Percentiles rank a stretch among this genome's conserved stretches.
These are phyloP conservation scores for Suillus tomentosus DNA, from an alignment of 768 basidiomycete genomes.

Conservation along the genomic window DNA sequence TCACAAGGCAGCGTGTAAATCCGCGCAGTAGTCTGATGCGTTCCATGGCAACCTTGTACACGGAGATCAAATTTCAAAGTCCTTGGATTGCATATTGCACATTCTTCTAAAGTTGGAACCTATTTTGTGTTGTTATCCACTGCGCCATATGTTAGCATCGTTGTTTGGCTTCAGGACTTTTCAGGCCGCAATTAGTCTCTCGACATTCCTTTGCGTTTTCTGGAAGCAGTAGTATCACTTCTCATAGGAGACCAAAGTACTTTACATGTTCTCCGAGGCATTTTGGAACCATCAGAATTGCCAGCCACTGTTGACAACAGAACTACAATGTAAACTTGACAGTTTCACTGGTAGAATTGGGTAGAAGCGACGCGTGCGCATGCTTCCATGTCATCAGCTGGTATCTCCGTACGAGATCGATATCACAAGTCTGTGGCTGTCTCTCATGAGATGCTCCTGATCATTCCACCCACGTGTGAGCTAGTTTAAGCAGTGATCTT, in stretches of 20 bases:
- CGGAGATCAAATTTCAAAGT: neutral
- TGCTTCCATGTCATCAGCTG: neutral
- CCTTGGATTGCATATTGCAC: no score
- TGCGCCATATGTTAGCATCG: neutral
- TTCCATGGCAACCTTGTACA: neutral
- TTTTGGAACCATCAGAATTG: neutral
- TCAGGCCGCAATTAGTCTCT: neutral
- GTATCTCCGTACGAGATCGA: neutral
- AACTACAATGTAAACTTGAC: neutral
- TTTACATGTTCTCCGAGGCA: no score
- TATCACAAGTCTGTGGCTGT: neutral
- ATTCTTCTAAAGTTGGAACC: neutral
- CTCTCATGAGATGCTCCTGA: neutral
- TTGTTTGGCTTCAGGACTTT: neutral
- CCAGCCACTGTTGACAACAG: neutral
- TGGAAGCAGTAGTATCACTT: neutral
- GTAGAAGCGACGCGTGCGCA: neutral
- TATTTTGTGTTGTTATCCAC: neutral
- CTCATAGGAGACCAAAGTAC: neutral
- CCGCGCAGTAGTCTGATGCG: neutral
- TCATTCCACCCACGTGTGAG: neutral
- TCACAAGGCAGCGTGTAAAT: neutral
- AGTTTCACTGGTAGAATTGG: neutral
- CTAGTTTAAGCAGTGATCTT: neutral
- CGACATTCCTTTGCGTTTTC: neutral